Evolutionary conservation across 169 alveolate genomes (phyloP), one percentile per base, ranked within the genome.

Genomic region (Plasmodium blacklocki): DNA sequence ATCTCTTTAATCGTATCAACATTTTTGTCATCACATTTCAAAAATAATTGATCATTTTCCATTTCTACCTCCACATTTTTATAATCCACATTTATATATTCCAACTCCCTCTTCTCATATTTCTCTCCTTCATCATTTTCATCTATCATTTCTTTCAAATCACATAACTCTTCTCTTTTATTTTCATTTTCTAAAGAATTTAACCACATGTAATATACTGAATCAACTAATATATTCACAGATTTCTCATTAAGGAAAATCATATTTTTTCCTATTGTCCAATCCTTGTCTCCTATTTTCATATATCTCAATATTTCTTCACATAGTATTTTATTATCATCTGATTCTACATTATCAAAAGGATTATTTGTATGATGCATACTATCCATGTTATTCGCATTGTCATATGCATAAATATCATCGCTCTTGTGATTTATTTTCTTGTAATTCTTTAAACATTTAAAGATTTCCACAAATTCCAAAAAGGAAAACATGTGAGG

Each of bases 401-500:
- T 39, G 0, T 39, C 47, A 39, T 39, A 0, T 39, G 9, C 9
- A 39, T 39, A 9, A 39, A 5, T 39, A 39, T 39, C 47, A 39
- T 39, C 47, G 9, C 2, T 0, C 47, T 39, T 6, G 5, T 66
- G 59, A 23, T 29, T 54, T 3, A 14, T 66, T 1, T 8, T 23
- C 29, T 63, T 23, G n/a, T 52, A 3, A 3, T 66, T 66, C 15
- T 11, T 23, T 9, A 32, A 15, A n/a, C 72, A 39, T 39, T 5
- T 73, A 49, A 83, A 15, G 12, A 68, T 54, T 8, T 49, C 11
- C 45, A 83, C 15, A n/a, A 83, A 83, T 52, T 83, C 85, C 7
- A 3, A 11, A 26, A 83, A 83, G 29, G 50, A 18, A 29, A 83
- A 83, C 12, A 26, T 49, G 32, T 83, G 73, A 9, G 91, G 91